Evolutionary conservation across 371 early-diverging fungal genomes (phyloP).

Genomic region (Synchytrium microbalum): DNA sequence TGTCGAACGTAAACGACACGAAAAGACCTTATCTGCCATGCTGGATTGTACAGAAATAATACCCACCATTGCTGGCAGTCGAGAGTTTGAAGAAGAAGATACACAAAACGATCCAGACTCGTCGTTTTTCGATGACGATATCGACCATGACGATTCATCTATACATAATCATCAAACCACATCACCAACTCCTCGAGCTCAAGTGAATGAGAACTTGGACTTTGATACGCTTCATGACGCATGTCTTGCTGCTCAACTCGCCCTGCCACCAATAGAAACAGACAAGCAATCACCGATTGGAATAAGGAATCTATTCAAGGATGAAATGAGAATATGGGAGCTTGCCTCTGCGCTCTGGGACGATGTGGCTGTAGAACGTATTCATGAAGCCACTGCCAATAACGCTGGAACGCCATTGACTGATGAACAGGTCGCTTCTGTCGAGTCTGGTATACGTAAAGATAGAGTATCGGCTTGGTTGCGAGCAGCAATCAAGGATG

Average conservation of each 20-base stretch:
- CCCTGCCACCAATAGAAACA: not conserved
- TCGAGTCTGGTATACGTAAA: conserved; percentile 24
- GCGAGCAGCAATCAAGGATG: conserved; percentile 24
- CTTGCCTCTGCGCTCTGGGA: conserved; percentile 42
- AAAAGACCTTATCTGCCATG: not conserved
- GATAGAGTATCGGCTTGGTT: conserved; percentile 28
- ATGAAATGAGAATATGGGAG: conserved; percentile 33
- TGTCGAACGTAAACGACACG: not conserved
- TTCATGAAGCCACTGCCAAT: not conserved
- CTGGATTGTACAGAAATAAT: not conserved
- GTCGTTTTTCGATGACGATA: not conserved
- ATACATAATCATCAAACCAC: not conserved
- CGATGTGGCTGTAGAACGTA: conserved; percentile 6
- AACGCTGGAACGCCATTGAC: not conserved
- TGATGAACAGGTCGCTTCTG: conserved; percentile 7
- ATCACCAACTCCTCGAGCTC: not conserved
- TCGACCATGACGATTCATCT: too few species aligned
- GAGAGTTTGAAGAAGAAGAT: not conserved
- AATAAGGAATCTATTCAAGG: not conserved
- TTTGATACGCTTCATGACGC: not conserved
- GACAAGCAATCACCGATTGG: not conserved
- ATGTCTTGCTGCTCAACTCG: not conserved
- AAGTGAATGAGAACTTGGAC: not conserved
- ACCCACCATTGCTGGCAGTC: not conserved
- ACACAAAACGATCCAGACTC: not conserved